Conservation (phyloP, 2,329 filamentous ascomycete species). For the Exophiala oligosperma region DNA sequence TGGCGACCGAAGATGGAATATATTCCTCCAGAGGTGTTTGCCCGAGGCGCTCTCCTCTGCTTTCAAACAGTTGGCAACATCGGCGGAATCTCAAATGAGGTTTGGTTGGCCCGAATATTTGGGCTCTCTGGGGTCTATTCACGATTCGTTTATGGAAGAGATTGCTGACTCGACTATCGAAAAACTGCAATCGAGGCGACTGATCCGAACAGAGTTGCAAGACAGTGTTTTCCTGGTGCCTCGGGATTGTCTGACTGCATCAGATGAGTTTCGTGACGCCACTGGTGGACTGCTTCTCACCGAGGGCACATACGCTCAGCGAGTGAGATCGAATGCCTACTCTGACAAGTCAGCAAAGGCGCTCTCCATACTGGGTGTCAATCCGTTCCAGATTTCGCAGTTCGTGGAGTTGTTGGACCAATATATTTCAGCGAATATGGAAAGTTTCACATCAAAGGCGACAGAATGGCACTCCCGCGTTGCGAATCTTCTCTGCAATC, state of each 20-base stretch:
- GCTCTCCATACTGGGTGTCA: constrained; percentile 5
- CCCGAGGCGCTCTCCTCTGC: neutral
- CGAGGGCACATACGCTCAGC: constrained; percentile 1
- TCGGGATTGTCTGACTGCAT: constrained; percentile 7
- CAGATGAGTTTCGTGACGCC: constrained; percentile 9
- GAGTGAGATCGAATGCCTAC: constrained; percentile 8
- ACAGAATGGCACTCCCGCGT: constrained; percentile 13
- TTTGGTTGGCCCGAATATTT: constrained; percentile 14
- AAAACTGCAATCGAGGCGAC: constrained; percentile 4
- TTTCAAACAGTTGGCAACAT: constrained; percentile 10
- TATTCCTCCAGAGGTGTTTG: neutral
- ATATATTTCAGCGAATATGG: constrained; percentile 6
- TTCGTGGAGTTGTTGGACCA: neutral
- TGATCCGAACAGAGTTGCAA: constrained; percentile 8
- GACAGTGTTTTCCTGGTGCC: constrained; percentile 2
- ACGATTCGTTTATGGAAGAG: constrained; percentile 9
- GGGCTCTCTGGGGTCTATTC: constrained; percentile 7
- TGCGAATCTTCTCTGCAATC: constrained; percentile 7
- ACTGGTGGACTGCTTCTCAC: constrained; percentile 9
- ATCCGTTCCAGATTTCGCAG: neutral
- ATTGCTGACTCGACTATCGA: constrained; percentile 5
- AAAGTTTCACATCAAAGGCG: constrained; percentile 7
- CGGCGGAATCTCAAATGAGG: constrained; percentile 7
- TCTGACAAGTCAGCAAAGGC: constrained; percentile 1
- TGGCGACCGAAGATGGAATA: constrained; percentile 9